Percentiles rank a stretch among this genome's conserved stretches.
Evolutionary conservation across 225 moss, liverwort and hornwort genomes (phyloP).

Genomic region (Thuidium tamariscinum): DNA sequence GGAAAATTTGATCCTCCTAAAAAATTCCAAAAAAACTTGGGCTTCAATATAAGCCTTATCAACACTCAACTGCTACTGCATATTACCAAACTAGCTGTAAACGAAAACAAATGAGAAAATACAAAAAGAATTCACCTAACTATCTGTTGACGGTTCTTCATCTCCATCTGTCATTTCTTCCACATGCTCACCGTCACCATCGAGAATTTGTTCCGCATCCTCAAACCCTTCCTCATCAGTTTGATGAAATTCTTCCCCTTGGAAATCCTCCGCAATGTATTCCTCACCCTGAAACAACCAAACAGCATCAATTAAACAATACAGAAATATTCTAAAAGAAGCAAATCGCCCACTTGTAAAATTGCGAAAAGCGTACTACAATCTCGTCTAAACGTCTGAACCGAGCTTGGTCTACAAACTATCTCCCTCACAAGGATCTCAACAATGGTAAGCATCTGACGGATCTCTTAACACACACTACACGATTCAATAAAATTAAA

Average conservation of each 20-base stretch:
- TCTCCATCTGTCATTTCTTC: slow-evolving; percentile 28
- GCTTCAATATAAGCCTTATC: background rate
- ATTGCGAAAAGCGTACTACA: background rate
- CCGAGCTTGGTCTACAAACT: background rate
- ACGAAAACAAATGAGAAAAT: background rate
- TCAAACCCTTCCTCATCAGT: slow-evolving; percentile 8
- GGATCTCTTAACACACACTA: background rate
- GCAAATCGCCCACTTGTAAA: background rate
- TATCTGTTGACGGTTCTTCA: background rate
- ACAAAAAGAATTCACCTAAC: background rate
- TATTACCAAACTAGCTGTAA: background rate
- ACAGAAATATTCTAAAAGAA: background rate
- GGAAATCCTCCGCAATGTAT: slow-evolving; percentile 14
- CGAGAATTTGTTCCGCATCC: slow-evolving; percentile 21
- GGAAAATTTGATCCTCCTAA: background rate
- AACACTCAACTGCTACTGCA: background rate
- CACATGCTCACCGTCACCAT: slow-evolving; percentile 34
- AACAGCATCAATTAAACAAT: background rate
- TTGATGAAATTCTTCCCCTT: slow-evolving; percentile 2
- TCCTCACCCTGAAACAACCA: slow-evolving; percentile 32
- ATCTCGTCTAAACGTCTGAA: background rate
- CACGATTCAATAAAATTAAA: background rate
- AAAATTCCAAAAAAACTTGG: background rate
- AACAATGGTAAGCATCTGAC: background rate
- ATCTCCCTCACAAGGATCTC: background rate